phyloP scores from a whole-genome alignment of 2,329 filamentous ascomycete genomes.

The Gnomoniopsis sp. region DNA sequence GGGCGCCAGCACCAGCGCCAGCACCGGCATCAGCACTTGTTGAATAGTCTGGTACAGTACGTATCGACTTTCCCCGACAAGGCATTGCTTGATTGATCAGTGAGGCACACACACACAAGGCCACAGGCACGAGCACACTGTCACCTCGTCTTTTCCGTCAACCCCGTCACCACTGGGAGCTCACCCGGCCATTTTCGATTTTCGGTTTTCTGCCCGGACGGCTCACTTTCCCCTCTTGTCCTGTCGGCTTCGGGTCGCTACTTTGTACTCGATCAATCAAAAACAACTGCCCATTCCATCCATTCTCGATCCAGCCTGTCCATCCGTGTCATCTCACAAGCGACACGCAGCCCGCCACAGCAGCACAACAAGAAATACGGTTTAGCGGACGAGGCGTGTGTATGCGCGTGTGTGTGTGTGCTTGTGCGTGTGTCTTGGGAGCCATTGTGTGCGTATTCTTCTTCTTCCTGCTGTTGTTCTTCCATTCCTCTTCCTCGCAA shows the following conservation, averaged over 20 bases:
- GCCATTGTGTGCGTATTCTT: conserved; percentile 3
- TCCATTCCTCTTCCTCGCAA: neutral
- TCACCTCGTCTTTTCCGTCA: neutral
- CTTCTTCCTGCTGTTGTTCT: neutral
- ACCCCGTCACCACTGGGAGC: neutral
- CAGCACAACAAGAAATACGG: neutral
- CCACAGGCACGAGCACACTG: neutral
- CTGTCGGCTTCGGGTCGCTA: neutral
- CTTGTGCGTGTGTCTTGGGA: neutral
- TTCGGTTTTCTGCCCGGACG: neutral
- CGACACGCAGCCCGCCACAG: neutral
- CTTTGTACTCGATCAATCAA: neutral
- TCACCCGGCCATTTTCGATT: conserved; percentile 8
- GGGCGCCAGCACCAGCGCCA: no score
- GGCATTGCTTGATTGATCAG: no score
- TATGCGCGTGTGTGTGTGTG: neutral
- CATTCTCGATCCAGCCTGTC: neutral
- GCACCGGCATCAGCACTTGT: no score
- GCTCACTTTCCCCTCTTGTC: neutral
- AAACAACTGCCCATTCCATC: neutral
- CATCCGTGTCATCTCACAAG: neutral
- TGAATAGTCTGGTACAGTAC: no score
- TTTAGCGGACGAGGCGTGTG: neutral
- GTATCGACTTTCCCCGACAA: no score
- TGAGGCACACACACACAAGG: neutral